Evolutionary conservation across 2,329 filamentous ascomycete species (phyloP), one percentile per base, ranked within the genome.

Genomic region (Colletotrichum sp.): DNA sequence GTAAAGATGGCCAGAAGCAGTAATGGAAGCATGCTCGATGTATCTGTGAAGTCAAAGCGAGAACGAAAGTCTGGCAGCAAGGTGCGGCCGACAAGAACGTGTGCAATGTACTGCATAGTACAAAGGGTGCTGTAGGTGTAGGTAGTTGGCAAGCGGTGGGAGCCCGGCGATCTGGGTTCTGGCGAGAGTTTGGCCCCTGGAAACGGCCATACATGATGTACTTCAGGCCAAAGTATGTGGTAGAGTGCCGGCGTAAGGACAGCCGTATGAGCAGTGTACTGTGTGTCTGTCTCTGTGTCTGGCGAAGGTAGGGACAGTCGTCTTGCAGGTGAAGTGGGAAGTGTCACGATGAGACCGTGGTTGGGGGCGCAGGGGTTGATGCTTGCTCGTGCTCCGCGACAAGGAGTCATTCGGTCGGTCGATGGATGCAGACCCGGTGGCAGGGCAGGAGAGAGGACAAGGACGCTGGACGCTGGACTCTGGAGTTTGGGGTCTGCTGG

Each of bases 41-140:
- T 64, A 64, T 63, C 63, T 44, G 69, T 22, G 70, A 27, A n/a
- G 72, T 71, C 72, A 71, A 66, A 72, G 72, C 72, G 59, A 76
- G 44, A 65, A 76, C 64, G 49, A 69, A 64, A 62, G 63, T 27
- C 29, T 29, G 36, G 55, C 36, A 16, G 19, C 27, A 36, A 63
- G 39, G 57, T 15, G 27, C 29, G 39, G 39, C 39, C 39, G 39
- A 49, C 39, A 49, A 22, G 19, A 49, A 22, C 19, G 19, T 49
- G 39, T 49, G 39, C 39, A 49, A 4, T n/a, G 39, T 49, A 49
- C 39, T n/a, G 36, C 15, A 34, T 16, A 19, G 65, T 12, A 59
- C n/a, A 25, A 0, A 25, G 52, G 52, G 52, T 36, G 32, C n/a
- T 64, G 64, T 36, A 36, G 34, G 34, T 36, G 34, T 27, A 25